phyloP scores from a whole-genome alignment of 257 asterid species.

The Coffea eugenioides region DNA sequence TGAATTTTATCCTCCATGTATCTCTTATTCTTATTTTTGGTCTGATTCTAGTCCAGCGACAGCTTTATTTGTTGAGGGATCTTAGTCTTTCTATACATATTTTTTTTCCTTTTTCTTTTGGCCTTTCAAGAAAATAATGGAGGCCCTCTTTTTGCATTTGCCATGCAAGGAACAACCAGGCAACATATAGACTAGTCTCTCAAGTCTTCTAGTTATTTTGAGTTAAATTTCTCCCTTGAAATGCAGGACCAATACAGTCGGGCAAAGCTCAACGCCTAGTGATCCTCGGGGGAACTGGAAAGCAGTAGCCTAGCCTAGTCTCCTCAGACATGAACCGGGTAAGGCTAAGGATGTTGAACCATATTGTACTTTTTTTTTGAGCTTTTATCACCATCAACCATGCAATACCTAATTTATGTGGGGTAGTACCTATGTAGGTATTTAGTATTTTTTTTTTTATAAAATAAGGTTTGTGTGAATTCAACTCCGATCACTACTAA shows the following conservation, averaged over 20 bases:
- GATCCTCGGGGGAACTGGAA: not conserved
- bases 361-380: not conserved
- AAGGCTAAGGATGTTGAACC: not conserved
- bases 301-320: not conserved
- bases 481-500: too few species aligned
- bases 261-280: not conserved
- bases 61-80: not conserved
- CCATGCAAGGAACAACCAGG: conserved; percentile 1
- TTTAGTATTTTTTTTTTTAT: too few species aligned
- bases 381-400: not conserved
- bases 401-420: not conserved
- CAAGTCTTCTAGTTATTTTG: too few species aligned
- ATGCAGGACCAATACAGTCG: not conserved
- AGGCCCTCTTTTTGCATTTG: conserved; percentile 9
- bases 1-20: not conserved
- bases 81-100: not conserved
- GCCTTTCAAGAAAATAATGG: not conserved
- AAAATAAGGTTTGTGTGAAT: too few species aligned
- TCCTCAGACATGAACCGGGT: not conserved
- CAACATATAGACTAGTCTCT: not conserved
- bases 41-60: not conserved
- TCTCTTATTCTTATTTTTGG: not conserved
- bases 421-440: not conserved
- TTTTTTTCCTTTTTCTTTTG: not conserved
- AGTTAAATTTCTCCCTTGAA: not conserved